Percentiles rank a stretch among this genome's conserved stretches.
These are phyloP conservation scores for Blastobotrys ciferrii DNA, from an alignment of 1,139 yeast genomes.

Conservation along the genomic window DNA sequence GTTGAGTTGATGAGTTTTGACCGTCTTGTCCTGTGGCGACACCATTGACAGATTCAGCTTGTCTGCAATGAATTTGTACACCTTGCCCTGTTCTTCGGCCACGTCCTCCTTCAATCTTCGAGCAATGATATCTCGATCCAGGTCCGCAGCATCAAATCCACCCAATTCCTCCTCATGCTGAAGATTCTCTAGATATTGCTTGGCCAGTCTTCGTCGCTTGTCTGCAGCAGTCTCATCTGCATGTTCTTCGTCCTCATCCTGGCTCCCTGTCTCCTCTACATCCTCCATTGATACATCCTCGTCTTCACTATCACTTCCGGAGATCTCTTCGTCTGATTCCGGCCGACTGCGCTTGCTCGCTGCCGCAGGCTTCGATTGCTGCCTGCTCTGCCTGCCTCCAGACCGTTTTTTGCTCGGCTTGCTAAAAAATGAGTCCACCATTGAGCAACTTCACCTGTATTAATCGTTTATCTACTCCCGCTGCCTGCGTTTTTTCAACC, in stretches of 20 bases:
- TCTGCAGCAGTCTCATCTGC: slow-evolving; percentile 80
- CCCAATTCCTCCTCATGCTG: slow-evolving; percentile 49
- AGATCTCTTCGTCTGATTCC: slow-evolving; percentile 32
- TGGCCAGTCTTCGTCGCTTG: slow-evolving; percentile 89
- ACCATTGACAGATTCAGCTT: slow-evolving; percentile 17
- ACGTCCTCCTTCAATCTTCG: slow-evolving; percentile 82
- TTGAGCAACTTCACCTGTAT: slow-evolving; percentile 11
- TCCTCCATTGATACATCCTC: slow-evolving; percentile 19
- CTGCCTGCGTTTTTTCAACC: background rate
- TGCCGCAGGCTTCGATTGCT: slow-evolving; percentile 13
- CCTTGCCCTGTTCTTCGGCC: slow-evolving; percentile 81
- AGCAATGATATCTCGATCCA: slow-evolving; percentile 82
- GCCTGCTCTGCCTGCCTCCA: slow-evolving; percentile 13
- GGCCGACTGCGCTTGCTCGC: slow-evolving; percentile 10
- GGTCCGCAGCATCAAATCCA: slow-evolving; percentile 87
- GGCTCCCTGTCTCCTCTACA: slow-evolving; percentile 21
- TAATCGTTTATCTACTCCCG: background rate
- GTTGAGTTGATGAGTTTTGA: slow-evolving; percentile 17
- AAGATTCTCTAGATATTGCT: slow-evolving; percentile 82
- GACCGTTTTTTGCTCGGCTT: slow-evolving; percentile 28
- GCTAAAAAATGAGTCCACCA: slow-evolving; percentile 36
- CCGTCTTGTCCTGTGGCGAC: slow-evolving; percentile 17
- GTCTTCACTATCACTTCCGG: slow-evolving; percentile 28
- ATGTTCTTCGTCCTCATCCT: slow-evolving; percentile 24
- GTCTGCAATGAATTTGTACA: slow-evolving; percentile 60